These are phyloP conservation scores for Neurospora crassa DNA, from an alignment of 2,329 filamentous ascomycete genomes.

Conservation along the genomic window DNA sequence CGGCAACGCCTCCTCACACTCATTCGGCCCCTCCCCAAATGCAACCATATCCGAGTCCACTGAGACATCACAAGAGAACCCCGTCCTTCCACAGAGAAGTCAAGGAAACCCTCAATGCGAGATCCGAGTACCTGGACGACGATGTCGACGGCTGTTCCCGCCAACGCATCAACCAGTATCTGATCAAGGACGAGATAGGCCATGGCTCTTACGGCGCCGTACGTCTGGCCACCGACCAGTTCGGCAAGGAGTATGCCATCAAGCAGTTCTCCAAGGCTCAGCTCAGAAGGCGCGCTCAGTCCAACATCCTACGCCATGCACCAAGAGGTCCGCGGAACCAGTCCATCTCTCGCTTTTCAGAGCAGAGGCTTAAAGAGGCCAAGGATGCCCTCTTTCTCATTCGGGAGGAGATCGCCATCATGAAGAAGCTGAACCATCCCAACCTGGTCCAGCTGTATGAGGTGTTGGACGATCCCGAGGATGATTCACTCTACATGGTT, in stretches of 20 bases:
- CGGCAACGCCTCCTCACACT: constrained; percentile 23
- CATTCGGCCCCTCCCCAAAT: constrained; percentile 35
- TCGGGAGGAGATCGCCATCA: constrained; percentile 92
- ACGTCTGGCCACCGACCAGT: constrained; percentile 82
- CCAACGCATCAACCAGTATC: constrained; percentile 89
- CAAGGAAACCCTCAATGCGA: constrained; percentile 85
- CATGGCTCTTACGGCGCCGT: constrained; percentile 91
- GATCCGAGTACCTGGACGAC: constrained; percentile 77
- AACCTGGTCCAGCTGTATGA: constrained; percentile 92
- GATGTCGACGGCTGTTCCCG: constrained; percentile 72
- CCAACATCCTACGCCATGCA: constrained; percentile 56
- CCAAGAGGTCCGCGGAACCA: constrained; percentile 8
- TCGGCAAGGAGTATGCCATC: constrained; percentile 85
- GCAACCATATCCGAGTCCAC: constrained; percentile 39
- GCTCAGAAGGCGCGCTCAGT: constrained; percentile 81
- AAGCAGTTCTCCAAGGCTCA: constrained; percentile 97
- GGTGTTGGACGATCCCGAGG: constrained; percentile 88
- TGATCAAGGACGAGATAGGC: constrained; percentile 92
- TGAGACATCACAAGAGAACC: constrained; percentile 48
- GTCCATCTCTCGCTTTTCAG: constrained; percentile 12
- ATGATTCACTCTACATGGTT: constrained; percentile 97
- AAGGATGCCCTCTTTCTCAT: constrained; percentile 72
- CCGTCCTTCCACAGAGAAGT: constrained; percentile 48
- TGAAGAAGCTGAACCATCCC: constrained; percentile 95
- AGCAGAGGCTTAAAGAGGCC: constrained; percentile 49